A percentile compares a stretch with the other conserved stretches of the same genome.
Conservation (phyloP, 768 basidiomycete genomes). For the Xerocomellus dryophilus region DNA sequence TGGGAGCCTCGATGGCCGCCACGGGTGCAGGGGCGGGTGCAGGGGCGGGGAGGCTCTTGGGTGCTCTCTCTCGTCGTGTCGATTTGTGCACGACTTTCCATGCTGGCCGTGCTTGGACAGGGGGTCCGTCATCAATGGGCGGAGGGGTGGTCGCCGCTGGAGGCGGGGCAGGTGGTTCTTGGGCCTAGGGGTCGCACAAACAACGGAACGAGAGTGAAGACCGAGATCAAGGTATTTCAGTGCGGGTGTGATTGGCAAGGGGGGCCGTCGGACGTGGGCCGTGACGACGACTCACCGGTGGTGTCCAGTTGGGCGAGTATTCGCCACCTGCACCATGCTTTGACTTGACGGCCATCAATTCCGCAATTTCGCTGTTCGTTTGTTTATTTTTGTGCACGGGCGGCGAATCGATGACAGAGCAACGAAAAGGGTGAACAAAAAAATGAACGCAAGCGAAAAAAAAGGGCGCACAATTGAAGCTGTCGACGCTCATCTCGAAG, state of each 20-base stretch:
- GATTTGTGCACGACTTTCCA: slow-evolving; percentile 75
- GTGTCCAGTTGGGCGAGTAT: slow-evolving; percentile 72
- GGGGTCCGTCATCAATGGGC: slow-evolving; percentile 44
- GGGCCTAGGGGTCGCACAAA: slow-evolving; percentile 22
- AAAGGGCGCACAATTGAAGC: slow-evolving; percentile 49
- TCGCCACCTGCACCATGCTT: slow-evolving; percentile 81
- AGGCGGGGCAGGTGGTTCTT: slow-evolving; percentile 37
- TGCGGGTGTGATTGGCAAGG: not conserved
- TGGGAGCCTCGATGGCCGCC: slow-evolving; percentile 44
- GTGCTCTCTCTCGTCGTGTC: slow-evolving; percentile 48
- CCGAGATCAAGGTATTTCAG: not conserved
- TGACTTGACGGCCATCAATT: slow-evolving; percentile 77
- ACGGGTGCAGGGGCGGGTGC: slow-evolving; percentile 27
- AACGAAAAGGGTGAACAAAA: not conserved
- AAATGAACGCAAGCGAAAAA: not conserved
- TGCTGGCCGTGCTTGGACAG: slow-evolving; percentile 56
- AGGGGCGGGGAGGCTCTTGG: slow-evolving; percentile 42
- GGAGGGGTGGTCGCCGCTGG: slow-evolving; percentile 44
- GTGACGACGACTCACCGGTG: slow-evolving; percentile 41
- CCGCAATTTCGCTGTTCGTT: slow-evolving; percentile 68
- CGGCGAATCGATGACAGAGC: not conserved
- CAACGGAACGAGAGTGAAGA: not conserved
- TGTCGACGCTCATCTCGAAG: slow-evolving; percentile 56
- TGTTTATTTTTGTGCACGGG: not conserved
- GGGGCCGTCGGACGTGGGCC: not conserved